These are phyloP conservation scores for Malus sieversii DNA, from an alignment of 306 rosid genomes.

Conservation along the genomic window DNA sequence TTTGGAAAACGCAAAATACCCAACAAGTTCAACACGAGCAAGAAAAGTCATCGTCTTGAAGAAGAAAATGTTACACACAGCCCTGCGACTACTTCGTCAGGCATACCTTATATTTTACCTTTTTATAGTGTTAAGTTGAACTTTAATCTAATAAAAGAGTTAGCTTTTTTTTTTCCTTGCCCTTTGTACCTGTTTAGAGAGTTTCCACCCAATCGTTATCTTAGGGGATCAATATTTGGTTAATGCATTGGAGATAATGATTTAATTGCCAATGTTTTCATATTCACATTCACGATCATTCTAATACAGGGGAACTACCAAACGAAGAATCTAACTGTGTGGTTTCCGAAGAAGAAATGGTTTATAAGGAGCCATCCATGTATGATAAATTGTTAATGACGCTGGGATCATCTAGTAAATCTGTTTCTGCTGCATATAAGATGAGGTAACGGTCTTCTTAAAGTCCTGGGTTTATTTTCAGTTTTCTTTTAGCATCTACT, in stretches of 20 bases:
- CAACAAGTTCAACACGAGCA: not conserved
- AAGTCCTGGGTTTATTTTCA: not conserved
- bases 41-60: not conserved
- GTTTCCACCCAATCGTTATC: not conserved
- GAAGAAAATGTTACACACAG: not conserved
- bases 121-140: not conserved
- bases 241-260: not conserved
- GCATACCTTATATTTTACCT: not conserved
- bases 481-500: not conserved
- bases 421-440: constrained; percentile 23
- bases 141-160: not conserved
- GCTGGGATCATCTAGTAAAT: constrained; percentile 29
- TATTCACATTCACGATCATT: not conserved
- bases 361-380: constrained; percentile 23
- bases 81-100: constrained; percentile 21
- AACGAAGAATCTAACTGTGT: constrained; percentile 13
- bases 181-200: not conserved
- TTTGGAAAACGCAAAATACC: constrained; percentile 19
- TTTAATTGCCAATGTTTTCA: not conserved
- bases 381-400: constrained; percentile 31
- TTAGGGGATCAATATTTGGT: not conserved
- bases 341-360: constrained; percentile 18
- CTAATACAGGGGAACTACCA: not conserved
- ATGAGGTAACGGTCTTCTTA: constrained; percentile 25
- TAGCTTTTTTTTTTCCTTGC: not conserved